Conservation (phyloP, 345 rosid genomes). For the Reutealis trisperma region DNA sequence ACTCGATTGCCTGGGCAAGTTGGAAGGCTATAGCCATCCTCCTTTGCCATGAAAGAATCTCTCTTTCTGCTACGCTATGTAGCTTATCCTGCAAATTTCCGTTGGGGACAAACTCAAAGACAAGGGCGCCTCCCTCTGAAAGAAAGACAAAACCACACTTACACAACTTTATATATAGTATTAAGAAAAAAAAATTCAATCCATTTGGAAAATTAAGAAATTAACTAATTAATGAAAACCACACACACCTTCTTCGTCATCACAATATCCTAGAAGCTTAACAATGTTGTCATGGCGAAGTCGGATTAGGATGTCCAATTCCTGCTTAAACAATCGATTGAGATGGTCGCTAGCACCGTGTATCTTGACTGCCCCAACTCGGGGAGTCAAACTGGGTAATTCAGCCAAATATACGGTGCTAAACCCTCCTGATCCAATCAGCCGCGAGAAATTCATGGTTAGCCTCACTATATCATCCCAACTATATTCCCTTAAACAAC, state of each 20-base stretch:
- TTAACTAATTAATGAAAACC: background rate
- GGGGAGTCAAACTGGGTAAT: slow-evolving; percentile 30
- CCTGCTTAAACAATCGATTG: slow-evolving; percentile 60
- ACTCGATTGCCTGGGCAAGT: slow-evolving; percentile 69
- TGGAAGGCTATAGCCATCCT: slow-evolving; percentile 67
- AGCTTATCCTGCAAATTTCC: slow-evolving; percentile 80
- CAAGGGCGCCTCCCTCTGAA: slow-evolving; percentile 72
- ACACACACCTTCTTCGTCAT: slow-evolving; percentile 62
- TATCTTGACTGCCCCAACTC: slow-evolving; percentile 63
- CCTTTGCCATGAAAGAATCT: slow-evolving; percentile 55
- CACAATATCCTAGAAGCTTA: slow-evolving; percentile 72
- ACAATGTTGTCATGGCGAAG: slow-evolving; percentile 72
- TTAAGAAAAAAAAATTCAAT: no score
- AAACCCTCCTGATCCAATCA: slow-evolving; percentile 81
- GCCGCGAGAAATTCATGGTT: slow-evolving; percentile 50
- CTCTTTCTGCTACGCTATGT: slow-evolving; percentile 26
- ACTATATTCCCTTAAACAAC: slow-evolving; percentile 34
- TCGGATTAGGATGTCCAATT: slow-evolving; percentile 67
- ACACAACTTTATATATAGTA: slow-evolving; percentile 23
- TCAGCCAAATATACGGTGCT: slow-evolving; percentile 74
- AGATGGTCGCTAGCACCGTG: slow-evolving; percentile 64
- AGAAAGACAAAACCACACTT: background rate
- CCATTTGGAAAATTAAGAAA: background rate
- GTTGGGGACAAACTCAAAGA: slow-evolving; percentile 64
- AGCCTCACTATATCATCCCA: slow-evolving; percentile 57